Percentiles rank a stretch among this genome's conserved stretches.
phyloP scores from a whole-genome alignment of 768 basidiomycete genomes.

The Amanita jacksonii region DNA sequence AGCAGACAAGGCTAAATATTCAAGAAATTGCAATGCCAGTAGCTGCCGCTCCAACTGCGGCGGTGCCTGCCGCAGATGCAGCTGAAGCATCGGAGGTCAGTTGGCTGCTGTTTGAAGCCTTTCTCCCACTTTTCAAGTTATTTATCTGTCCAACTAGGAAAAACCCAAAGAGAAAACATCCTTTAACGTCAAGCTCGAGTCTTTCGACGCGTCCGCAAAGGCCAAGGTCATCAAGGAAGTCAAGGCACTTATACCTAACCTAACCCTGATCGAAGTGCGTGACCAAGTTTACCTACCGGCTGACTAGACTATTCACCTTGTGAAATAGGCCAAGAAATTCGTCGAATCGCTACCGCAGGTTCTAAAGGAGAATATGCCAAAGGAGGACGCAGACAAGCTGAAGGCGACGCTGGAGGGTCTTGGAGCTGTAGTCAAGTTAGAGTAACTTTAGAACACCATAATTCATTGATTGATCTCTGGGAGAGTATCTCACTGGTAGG shows the following conservation, averaged over 20 bases:
- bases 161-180: constrained; percentile 99
- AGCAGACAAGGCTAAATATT: constrained; percentile 85
- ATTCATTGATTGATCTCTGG: constrained; percentile 11
- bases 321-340: constrained; percentile 90
- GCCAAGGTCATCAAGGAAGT: constrained; percentile 98
- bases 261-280: constrained; percentile 94
- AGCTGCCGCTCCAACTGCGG: constrained; percentile 50
- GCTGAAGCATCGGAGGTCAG: constrained; percentile 64
- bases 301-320: constrained; percentile 4
- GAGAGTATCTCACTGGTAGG: constrained; percentile 13
- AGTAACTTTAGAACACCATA: constrained; percentile 35
- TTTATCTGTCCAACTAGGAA: constrained; percentile 50
- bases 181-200: constrained; percentile 91
- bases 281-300: constrained; percentile 4
- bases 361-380: constrained; percentile 89
- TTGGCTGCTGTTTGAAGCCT: constrained; percentile 6
- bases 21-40: constrained; percentile 94
- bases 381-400: constrained; percentile 97
- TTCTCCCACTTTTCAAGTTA: not conserved
- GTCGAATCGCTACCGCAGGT: constrained; percentile 91
- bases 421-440: constrained; percentile 81
- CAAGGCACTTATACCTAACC: constrained; percentile 89
- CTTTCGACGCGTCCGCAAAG: constrained; percentile 86
- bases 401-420: constrained; percentile 83
- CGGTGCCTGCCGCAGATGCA: constrained; percentile 44